phyloP scores from a whole-genome alignment of 108 stramenopile species.

The Discostella pseudostelligera region DNA sequence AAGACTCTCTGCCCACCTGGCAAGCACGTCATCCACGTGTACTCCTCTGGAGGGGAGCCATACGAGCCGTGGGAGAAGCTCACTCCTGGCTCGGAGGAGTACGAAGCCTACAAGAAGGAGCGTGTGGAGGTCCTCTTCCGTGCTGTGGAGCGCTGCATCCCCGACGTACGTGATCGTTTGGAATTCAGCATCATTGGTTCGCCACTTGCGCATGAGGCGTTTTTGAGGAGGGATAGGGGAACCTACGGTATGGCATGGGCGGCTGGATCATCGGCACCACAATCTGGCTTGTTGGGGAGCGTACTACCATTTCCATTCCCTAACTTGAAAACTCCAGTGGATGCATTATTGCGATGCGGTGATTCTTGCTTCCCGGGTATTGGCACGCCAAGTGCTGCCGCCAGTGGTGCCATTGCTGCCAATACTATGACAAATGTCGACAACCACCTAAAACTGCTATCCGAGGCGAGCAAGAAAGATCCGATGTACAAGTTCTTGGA shows the following conservation, averaged over 20 bases:
- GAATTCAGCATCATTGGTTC: slow-evolving; percentile 93
- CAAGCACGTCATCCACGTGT: slow-evolving; percentile 94
- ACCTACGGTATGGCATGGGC: slow-evolving; percentile 96
- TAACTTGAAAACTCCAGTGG: slow-evolving; percentile 89
- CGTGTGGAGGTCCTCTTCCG: slow-evolving; percentile 86
- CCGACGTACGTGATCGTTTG: slow-evolving; percentile 84
- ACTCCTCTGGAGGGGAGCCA: slow-evolving; percentile 92
- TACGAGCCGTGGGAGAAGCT: slow-evolving; percentile 95
- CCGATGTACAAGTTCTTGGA: slow-evolving; percentile 90
- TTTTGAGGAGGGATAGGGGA: slow-evolving; percentile 87
- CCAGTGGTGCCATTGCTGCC: slow-evolving; percentile 88
- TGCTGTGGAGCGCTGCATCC: slow-evolving; percentile 91
- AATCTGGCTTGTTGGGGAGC: slow-evolving; percentile 74
- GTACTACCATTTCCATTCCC: slow-evolving; percentile 89
- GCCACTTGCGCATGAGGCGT: slow-evolving; percentile 93
- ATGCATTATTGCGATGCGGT: slow-evolving; percentile 87
- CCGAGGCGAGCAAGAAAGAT: slow-evolving; percentile 73
- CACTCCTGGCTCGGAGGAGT: slow-evolving; percentile 76
- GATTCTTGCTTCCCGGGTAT: slow-evolving; percentile 96
- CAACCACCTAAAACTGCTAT: slow-evolving; percentile 79
- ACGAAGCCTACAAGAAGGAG: slow-evolving; percentile 92
- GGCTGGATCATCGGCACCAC: slow-evolving; percentile 88
- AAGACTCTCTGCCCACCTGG: slow-evolving; percentile 88
- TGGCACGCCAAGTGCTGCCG: slow-evolving; percentile 93
- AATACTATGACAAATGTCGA: slow-evolving; percentile 84